Evolutionary conservation across 352 stramenopile species (phyloP).

Genomic region (Globisporangium iwayamae): DNA sequence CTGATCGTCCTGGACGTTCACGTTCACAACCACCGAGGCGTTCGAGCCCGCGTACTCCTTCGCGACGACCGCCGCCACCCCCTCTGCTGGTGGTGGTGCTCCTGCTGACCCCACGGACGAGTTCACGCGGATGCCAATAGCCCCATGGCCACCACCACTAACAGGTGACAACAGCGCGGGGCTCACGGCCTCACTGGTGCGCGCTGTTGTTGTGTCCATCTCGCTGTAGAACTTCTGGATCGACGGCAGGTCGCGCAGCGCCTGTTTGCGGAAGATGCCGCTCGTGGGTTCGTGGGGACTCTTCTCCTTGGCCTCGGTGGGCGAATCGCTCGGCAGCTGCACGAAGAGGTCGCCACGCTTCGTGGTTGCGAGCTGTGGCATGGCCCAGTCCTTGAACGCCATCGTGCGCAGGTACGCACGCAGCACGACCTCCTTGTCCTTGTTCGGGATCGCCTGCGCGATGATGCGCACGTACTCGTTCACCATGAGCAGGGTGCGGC

Average conservation of each 20-base stretch:
- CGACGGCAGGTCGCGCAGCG: conserved; percentile 15
- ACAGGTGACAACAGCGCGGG: neutral
- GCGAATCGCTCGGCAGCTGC: conserved; percentile 20
- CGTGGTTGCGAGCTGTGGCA: conserved; percentile 17
- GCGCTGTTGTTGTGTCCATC: neutral
- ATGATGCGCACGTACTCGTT: conserved; percentile 25
- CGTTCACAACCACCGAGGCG: conserved; percentile 14
- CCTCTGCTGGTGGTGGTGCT: neutral
- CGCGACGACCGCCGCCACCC: conserved; percentile 9
- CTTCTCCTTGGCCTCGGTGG: conserved; percentile 8
- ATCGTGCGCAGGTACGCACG: conserved; percentile 18
- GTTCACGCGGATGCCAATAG: neutral
- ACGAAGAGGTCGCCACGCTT: conserved; percentile 19
- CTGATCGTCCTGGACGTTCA: conserved; percentile 14
- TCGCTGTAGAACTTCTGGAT: conserved; percentile 20
- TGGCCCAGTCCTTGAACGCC: conserved; percentile 5
- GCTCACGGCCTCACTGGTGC: neutral
- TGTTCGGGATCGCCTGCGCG: conserved; percentile 15
- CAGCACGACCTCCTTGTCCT: conserved; percentile 16
- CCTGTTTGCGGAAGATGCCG: conserved; percentile 19
- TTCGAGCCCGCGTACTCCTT: conserved; percentile 11
- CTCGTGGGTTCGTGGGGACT: conserved; percentile 16
- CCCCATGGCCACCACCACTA: too few species aligned
- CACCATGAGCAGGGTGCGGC: conserved; percentile 14
- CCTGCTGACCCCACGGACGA: neutral